Evolutionary conservation across 306 rosid genomes (phyloP).

Genomic region (Rosa rugosa): DNA sequence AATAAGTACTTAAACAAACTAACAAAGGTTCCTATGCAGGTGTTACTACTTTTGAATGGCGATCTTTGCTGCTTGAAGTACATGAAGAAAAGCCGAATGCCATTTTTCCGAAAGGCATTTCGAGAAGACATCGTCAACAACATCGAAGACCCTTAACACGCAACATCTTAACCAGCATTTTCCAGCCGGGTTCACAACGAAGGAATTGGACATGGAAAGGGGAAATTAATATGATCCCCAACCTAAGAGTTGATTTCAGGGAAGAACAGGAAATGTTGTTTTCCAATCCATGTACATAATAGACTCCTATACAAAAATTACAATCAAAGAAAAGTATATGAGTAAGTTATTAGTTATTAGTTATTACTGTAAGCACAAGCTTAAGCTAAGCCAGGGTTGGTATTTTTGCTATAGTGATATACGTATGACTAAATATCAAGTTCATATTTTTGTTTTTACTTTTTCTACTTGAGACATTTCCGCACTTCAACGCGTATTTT

Average conservation of each 20-base stretch:
- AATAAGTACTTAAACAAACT: background rate
- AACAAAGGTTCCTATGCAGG: slow-evolving; percentile 42
- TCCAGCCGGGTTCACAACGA: background rate
- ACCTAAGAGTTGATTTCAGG: too few relatives aligned
- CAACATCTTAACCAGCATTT: slow-evolving; percentile 7
- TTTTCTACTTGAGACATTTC: too few relatives aligned
- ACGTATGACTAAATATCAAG: too few relatives aligned
- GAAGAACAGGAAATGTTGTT: background rate
- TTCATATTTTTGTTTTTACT: too few relatives aligned
- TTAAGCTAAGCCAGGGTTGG: background rate
- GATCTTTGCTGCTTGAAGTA: slow-evolving; percentile 70
- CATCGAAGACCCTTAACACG: slow-evolving; percentile 28
- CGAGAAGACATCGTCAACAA: slow-evolving; percentile 52
- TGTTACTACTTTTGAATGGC: slow-evolving; percentile 66
- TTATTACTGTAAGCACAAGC: background rate
- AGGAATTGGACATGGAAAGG: background rate
- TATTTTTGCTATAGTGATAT: background rate
- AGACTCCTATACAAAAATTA: slow-evolving; percentile 1
- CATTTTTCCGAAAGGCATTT: slow-evolving; percentile 61
- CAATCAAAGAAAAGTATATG: slow-evolving; percentile 9
- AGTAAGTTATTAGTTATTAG: slow-evolving; percentile 5
- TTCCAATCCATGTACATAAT: slow-evolving; percentile 1
- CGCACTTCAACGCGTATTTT: too few relatives aligned
- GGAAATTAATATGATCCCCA: background rate
- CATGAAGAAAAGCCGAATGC: slow-evolving; percentile 56